phyloP scores from a whole-genome alignment of 1,284 basidiomycete genomes.

The Malassezia dermatis region DNA sequence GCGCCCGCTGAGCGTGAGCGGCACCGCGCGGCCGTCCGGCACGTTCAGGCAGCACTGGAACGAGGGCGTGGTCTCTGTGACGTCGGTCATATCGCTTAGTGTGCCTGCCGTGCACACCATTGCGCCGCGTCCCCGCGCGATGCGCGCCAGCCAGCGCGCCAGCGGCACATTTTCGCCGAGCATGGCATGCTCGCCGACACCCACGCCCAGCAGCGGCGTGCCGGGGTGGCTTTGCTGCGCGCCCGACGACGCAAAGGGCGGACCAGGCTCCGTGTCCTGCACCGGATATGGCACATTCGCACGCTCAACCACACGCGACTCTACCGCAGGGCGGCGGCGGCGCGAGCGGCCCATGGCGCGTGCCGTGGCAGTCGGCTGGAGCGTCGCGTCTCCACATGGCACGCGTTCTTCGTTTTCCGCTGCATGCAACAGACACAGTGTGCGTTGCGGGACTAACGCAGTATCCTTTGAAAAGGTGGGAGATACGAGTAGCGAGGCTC shows the following conservation, averaged over 20 bases:
- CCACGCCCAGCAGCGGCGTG: not conserved
- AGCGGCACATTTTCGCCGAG: conserved; percentile 6
- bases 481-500: not conserved
- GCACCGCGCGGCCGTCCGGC: not conserved
- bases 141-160: conserved; percentile 7
- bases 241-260: not conserved
- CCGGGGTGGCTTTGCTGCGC: not conserved
- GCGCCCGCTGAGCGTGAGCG: conserved; percentile 2
- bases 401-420: not conserved
- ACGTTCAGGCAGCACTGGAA: conserved; percentile 8
- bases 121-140: conserved; percentile 12
- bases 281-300: conserved; percentile 7
- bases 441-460: conserved; percentile 6
- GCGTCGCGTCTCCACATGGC: conserved; percentile 5
- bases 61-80: not conserved
- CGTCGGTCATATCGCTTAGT: not conserved
- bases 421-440: conserved; percentile 11
- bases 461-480: not conserved
- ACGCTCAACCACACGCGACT: not conserved
- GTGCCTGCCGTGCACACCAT: conserved; percentile 1
- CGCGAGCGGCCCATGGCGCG: conserved; percentile 6
- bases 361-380: not conserved
- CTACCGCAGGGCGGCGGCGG: not conserved
- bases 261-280: not conserved
- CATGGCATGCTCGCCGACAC: not conserved